Percentiles rank a stretch among this genome's conserved stretches.
Conservation (phyloP, 2,329 filamentous ascomycete genomes). For the Cytospora schulzeri region DNA sequence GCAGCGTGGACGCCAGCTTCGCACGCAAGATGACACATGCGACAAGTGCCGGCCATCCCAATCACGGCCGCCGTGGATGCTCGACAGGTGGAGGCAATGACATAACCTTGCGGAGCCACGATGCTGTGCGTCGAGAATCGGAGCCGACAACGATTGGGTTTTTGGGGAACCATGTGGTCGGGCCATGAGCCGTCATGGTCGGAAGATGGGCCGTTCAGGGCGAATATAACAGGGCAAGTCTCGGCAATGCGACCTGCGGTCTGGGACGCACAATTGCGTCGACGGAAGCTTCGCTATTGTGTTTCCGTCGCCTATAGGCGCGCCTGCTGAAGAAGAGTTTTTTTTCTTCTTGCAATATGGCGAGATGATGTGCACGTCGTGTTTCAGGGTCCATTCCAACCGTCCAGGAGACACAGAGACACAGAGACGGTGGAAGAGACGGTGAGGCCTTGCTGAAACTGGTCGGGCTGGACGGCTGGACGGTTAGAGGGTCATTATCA, state of each 20-base stretch:
- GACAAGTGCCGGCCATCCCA: constrained; percentile 10
- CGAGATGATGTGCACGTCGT: constrained; percentile 1
- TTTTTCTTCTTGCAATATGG: constrained; percentile 1
- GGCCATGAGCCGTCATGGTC: constrained; percentile 15
- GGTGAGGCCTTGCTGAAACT: constrained; percentile 21
- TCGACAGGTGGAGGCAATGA: constrained; percentile 21
- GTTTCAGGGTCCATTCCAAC: constrained; percentile 26
- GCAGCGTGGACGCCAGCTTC: constrained; percentile 10
- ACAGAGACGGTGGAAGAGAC: neutral
- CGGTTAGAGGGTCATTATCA: constrained; percentile 6
- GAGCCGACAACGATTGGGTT: constrained; percentile 13
- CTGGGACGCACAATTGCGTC: constrained; percentile 26
- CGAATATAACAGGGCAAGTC: constrained; percentile 5
- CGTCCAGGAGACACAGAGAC: constrained; percentile 9
- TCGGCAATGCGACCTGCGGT: constrained; percentile 20
- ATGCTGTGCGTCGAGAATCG: constrained; percentile 7
- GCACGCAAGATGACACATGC: constrained; percentile 13
- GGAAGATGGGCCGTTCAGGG: constrained; percentile 11
- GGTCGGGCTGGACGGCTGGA: constrained; percentile 9
- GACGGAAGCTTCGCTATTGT: constrained; percentile 10
- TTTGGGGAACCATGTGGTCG: constrained; percentile 27
- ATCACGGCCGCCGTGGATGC: constrained; percentile 12
- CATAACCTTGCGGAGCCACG: constrained; percentile 20
- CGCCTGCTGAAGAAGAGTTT: constrained; percentile 3
- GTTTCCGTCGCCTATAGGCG: constrained; percentile 3